Base-by-base conservation (phyloP, 202 grass and related monocot species). In the Schoenoplectus tabernaemontani region DNA sequence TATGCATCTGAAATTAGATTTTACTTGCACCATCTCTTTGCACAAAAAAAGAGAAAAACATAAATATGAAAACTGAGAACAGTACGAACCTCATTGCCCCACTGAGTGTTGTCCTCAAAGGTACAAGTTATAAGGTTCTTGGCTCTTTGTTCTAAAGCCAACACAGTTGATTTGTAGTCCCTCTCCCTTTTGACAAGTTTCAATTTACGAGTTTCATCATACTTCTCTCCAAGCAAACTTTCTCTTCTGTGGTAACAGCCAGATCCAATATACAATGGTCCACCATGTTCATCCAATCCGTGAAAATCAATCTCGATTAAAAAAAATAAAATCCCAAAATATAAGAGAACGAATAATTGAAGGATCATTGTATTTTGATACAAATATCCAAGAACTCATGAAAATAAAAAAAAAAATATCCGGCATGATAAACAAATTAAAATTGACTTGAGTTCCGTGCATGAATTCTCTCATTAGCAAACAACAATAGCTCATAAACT, bases 191-290 rank as follows among this genome's bases (percentile, higher is more conserved):
- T 8, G 79, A 64, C 20, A 62, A 83, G 33, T 48, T 81, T 23
- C 26, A 69, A 54, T 64, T 77, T 84, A 36, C 15, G 28, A 84
- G 46, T 64, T 79, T 71, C 19, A 36, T 84, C 77, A 22, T 65
- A 84, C 30, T 82, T 77, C 77, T 81, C 69, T 57, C 86, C 86
- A 26, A 54, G 56, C 10, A 88, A 65, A 62, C 50, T 33, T n/a
- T 81, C 77, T 81, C 86, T 81, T 78, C 77, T 84, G 57, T 88
- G 86, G 59, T 77, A 88, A 77, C 86, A 84, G 56, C 82, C 86
- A 7, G 82, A 70, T 84, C 82, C 86, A 0, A 81, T 30, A 39
- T 84, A 88, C 12, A 84, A 2, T 59, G 82, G 82, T 16, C 86
- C 86, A 8, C 86, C 86, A 69, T 81, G 11, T 81, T 77, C 82